Conservation (phyloP, 73 alveolate genomes). For the Paramecium tetraurelia region DNA sequence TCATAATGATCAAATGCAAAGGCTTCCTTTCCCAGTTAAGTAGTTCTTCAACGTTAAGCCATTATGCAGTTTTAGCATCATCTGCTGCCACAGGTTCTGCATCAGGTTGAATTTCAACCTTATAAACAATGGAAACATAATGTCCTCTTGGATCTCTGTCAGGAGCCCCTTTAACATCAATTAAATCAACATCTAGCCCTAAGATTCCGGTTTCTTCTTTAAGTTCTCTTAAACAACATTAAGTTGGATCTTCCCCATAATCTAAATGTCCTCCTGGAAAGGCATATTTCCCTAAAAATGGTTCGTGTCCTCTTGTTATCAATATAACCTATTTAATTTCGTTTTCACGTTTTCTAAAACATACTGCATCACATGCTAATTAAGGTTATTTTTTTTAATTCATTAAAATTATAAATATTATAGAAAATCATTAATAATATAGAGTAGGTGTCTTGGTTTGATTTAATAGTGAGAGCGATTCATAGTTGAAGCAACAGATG, state of each 20-base stretch:
- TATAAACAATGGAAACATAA: slow-evolving; percentile 88
- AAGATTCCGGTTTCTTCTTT: slow-evolving; percentile 92
- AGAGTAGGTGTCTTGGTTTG: not conserved
- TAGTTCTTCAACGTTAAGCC: slow-evolving; percentile 85
- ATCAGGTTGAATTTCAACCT: slow-evolving; percentile 83
- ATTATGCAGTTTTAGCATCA: slow-evolving; percentile 97
- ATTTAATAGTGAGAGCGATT: not conserved
- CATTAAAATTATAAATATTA: not conserved
- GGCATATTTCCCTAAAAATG: slow-evolving; percentile 90
- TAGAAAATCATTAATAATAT: not conserved
- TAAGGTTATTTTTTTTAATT: slow-evolving; percentile 69
- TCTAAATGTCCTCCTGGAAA: slow-evolving; percentile 99
- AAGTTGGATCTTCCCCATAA: slow-evolving; percentile 95
- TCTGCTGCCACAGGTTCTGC: slow-evolving; percentile 95
- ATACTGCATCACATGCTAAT: slow-evolving; percentile 94
- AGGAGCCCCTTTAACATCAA: slow-evolving; percentile 96
- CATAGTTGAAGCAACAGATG: not conserved
- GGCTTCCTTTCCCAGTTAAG: slow-evolving; percentile 38
- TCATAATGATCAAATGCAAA: slow-evolving; percentile 83
- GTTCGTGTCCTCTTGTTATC: slow-evolving; percentile 88
- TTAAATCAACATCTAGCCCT: slow-evolving; percentile 84
- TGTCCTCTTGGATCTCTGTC: slow-evolving; percentile 98
- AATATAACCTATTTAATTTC: slow-evolving; percentile 75
- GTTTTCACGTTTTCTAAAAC: slow-evolving; percentile 71
- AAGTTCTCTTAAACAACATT: slow-evolving; percentile 93